A percentile compares a stretch with the other conserved stretches of the same genome.
Conservation (phyloP, 2,329 filamentous ascomycete species). For the Talaromyces sp. region DNA sequence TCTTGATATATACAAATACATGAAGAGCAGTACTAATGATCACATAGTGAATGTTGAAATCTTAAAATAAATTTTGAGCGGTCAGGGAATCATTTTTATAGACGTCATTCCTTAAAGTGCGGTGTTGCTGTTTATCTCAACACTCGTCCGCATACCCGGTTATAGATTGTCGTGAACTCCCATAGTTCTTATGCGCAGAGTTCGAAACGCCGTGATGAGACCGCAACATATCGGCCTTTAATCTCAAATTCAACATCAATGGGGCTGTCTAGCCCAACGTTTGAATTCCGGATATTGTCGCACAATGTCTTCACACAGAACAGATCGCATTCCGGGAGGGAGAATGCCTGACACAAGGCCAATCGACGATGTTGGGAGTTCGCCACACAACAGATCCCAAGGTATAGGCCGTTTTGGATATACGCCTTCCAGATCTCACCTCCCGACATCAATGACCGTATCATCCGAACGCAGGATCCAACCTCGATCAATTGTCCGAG, state of each 20-base stretch:
- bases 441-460: constrained; percentile 22
- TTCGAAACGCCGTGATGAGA: constrained; percentile 29
- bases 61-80: not conserved
- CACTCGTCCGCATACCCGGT: not conserved
- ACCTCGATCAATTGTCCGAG: constrained; percentile 26
- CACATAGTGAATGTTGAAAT: not conserved
- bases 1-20: constrained; percentile 1
- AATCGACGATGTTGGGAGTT: constrained; percentile 22
- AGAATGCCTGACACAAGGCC: constrained; percentile 24
- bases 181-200: constrained; percentile 3
- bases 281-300: constrained; percentile 23
- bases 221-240: not conserved
- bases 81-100: constrained; percentile 3
- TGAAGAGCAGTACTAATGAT: not conserved
- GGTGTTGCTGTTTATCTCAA: not conserved
- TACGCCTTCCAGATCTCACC: constrained; percentile 24
- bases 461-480: constrained; percentile 23
- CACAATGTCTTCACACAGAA: constrained; percentile 36
- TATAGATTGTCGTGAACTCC: not conserved
- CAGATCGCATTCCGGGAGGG: constrained; percentile 28
- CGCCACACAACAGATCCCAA: constrained; percentile 20
- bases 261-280: constrained; percentile 25
- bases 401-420: constrained; percentile 18
- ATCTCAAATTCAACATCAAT: not conserved
- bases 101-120: not conserved